Evolutionary conservation across 1,284 basidiomycete species (phyloP).

Genomic region (Melampsora americana): DNA sequence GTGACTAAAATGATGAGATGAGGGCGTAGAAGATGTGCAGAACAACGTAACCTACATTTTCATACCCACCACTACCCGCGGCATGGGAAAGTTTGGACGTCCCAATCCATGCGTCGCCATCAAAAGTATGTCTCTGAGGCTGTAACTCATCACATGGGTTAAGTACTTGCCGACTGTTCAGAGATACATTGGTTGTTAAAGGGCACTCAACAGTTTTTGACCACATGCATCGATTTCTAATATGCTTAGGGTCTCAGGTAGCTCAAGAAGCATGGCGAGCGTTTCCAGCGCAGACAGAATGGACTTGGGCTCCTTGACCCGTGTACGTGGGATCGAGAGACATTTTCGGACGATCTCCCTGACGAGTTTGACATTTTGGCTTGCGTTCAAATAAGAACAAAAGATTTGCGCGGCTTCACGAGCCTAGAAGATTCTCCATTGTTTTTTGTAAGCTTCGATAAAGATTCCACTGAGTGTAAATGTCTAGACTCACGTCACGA

Average conservation of each 20-base stretch:
- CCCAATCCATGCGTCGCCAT: conserved; percentile 24
- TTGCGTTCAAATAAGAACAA: background rate
- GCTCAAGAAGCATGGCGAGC: conserved; percentile 1
- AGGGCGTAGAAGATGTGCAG: background rate
- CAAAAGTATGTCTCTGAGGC: conserved; percentile 11
- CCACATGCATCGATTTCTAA: background rate
- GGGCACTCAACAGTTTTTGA: background rate
- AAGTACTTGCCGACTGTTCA: background rate
- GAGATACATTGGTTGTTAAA: background rate
- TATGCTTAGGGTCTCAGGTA: background rate
- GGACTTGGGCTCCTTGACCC: background rate
- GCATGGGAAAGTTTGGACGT: conserved; percentile 24
- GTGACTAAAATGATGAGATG: background rate
- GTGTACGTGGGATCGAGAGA: background rate
- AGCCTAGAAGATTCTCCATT: background rate
- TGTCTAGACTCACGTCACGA: conserved; percentile 16
- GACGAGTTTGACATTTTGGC: background rate
- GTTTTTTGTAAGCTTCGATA: too few species aligned
- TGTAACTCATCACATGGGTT: background rate
- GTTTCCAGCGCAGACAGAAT: background rate
- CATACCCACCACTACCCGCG: conserved; percentile 18
- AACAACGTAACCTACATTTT: conserved; percentile 37
- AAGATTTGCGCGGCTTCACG: background rate
- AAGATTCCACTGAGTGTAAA: background rate
- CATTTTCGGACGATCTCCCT: background rate